Base-by-base conservation (phyloP, 2,329 filamentous ascomycete genomes). In the Basipetospora chlamydospora region DNA sequence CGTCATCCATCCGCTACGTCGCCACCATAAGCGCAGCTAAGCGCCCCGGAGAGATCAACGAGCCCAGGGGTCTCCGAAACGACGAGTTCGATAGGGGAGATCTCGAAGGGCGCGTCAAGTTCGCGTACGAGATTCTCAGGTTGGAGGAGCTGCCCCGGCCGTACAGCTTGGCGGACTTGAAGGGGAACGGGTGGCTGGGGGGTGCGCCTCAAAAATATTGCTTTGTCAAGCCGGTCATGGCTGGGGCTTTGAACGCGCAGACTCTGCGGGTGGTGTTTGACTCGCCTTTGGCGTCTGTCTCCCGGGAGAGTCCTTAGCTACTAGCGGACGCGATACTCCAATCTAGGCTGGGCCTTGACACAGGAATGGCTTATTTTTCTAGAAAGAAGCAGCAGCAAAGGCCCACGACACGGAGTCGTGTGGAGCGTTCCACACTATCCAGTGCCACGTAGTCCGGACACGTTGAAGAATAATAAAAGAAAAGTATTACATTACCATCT, bases 1-100 rank as follows among this genome's bases (percentile, higher is more conserved):
- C 51, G 8, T 59, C 54, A 16, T 56, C 63, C 39, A 48, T 74
- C 8, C 59, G 52, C 41, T 71, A 73, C 43, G 69, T 74, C 61
- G 69, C 66, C 12, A 54, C 56, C 2, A 58, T 74, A 5, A 56
- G 66, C 2, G 47, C 50, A 1, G 54, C 60, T 0, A 64, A 63
- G 46, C 41, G 46, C 7, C 64, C 66, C 0, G 68, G 68, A 0
- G 56, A 72, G 42, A 64, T 73, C 13, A 41, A 54, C 12, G 54
- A 59, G 32, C 47, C 54, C 4, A 51, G 50, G 4, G 67, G 67
- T 0, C 43, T 66, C 3, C 67, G 66, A 11, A 73, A 72, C 39
- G 31, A 41, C 20, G 30, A 44, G 18, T 26, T 21, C 20, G 46
- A 46, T 12, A 26, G 30, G 18, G 30, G 11, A 20, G 30, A 32